Base-by-base conservation (phyloP, 352 stramenopile species). In the Globisporangium barbulae region DNA sequence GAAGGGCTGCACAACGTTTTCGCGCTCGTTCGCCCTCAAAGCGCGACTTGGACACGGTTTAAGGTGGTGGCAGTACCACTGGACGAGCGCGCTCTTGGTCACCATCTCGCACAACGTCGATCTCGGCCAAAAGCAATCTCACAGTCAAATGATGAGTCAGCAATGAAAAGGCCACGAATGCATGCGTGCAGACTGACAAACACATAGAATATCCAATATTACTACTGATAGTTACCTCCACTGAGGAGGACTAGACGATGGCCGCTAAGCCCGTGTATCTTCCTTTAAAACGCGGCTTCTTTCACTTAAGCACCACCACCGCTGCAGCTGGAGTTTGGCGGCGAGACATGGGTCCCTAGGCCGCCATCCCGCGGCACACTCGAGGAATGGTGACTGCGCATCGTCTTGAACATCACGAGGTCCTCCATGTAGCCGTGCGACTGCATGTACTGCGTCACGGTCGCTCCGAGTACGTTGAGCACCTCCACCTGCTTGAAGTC, bases 371-470 rank as follows among this genome's bases (percentile, higher is more conserved):
- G 63, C 21, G 15, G 53, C n/a, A 5, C 50, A 47, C 22, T 55
- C 41, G 41, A 12, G 12, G 22, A 39, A 13, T 44, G 45, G 28
- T 71, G 66, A 47, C 70, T 52, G 21, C 78, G 68, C 55, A 74
- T 62, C 30, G 81, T 66, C 64, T 89, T 89, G 68, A 90, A 91
- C 60, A 88, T 74, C 15, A 73, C 68, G 30, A 92, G 70, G 41
- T 95, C 87, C 60, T 89, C 81, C 42, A 87, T 76, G 61, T 92
- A 96, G 28, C 89, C 84, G 17, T 79, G 74, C 39, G 83, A 93
- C 54, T 87, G 84, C 88, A 96, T 96, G 78, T 96, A 96, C 69
- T 92, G 81, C 35, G 88, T 94, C 55, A 89, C 85, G 1, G 88
- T 94, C 74, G 93, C 83, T 28, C 84, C 88, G n/a, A 96, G 74